These are phyloP conservation scores for Cladophialophora psammophila DNA, from an alignment of 2,329 filamentous ascomycete species.

Conservation along the genomic window DNA sequence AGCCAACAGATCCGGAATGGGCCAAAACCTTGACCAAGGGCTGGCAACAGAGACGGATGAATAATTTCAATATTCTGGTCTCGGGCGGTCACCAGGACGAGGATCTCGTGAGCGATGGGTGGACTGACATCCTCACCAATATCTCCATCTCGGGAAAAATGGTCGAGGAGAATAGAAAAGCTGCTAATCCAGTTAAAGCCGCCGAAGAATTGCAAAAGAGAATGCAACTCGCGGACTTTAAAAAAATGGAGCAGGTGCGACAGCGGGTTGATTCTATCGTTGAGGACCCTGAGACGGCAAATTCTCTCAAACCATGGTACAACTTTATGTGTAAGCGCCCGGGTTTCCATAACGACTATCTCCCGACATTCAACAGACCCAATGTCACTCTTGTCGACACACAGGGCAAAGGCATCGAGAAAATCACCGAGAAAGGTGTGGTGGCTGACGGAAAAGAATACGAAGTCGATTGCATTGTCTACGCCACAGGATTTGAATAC, in stretches of 20 bases:
- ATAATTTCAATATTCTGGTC: conserved; percentile 43
- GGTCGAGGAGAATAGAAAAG: neutral
- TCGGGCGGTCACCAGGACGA: conserved; percentile 25
- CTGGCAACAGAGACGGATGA: conserved; percentile 43
- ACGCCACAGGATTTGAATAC: conserved; percentile 55
- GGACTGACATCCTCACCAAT: conserved; percentile 29
- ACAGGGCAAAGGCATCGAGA: conserved; percentile 59
- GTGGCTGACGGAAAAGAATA: conserved; percentile 58
- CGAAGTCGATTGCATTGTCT: conserved; percentile 57
- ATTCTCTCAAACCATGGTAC: conserved; percentile 62
- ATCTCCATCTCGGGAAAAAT: neutral
- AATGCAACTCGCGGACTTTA: conserved; percentile 27
- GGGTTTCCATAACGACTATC: conserved; percentile 65
- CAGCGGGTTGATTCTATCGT: conserved; percentile 58
- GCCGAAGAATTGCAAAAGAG: neutral
- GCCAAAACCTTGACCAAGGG: conserved; percentile 24
- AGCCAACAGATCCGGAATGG: conserved; percentile 24
- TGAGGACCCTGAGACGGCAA: conserved; percentile 58
- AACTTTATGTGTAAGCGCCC: conserved; percentile 69
- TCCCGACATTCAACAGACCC: conserved; percentile 64
- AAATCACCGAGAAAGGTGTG: conserved; percentile 56
- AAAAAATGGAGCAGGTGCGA: conserved; percentile 50
- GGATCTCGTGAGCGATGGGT: conserved; percentile 44
- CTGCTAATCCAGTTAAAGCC: neutral
- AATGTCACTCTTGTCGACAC: conserved; percentile 69